These are phyloP conservation scores for Glycyrrhiza uralensis DNA, from an alignment of 306 rosid species.

Conservation along the genomic window DNA sequence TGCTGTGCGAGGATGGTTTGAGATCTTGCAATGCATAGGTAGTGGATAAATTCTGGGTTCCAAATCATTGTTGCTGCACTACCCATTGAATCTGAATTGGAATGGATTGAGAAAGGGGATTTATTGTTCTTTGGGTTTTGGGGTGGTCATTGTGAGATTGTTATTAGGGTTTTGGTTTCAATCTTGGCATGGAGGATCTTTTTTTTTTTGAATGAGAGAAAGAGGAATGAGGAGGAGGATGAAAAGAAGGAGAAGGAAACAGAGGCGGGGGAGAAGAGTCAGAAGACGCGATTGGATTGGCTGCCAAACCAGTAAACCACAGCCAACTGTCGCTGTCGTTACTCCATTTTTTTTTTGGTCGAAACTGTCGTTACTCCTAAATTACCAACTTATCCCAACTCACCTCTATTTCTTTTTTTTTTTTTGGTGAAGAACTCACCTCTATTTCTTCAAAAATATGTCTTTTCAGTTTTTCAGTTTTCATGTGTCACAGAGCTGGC, in stretches of 20 bases:
- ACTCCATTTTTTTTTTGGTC: too few relatives aligned
- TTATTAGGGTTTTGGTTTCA: background rate
- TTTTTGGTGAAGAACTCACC: too few relatives aligned
- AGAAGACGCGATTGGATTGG: background rate
- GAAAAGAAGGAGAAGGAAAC: background rate
- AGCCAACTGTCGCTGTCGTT: background rate
- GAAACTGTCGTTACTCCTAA: background rate
- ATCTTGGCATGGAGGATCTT: background rate
- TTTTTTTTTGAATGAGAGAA: background rate
- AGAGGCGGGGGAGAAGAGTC: background rate
- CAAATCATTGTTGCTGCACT: slow-evolving; percentile 26
- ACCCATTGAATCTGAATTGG: background rate
- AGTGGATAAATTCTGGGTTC: slow-evolving; percentile 59
- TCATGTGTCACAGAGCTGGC: too few relatives aligned
- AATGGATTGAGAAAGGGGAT: background rate
- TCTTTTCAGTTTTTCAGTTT: too few relatives aligned
- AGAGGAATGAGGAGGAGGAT: too few relatives aligned
- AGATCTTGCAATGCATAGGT: slow-evolving; percentile 75
- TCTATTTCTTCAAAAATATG: too few relatives aligned
- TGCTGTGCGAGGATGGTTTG: slow-evolving; percentile 58
- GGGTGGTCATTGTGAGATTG: background rate
- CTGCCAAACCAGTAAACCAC: background rate
- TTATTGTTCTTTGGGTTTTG: background rate
- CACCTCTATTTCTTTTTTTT: too few relatives aligned
- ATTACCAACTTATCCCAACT: background rate